Evolutionary conservation across 495 filamentous ascomycete genomes (phyloP).

Genomic region (Rostrohypoxylon terebratum): DNA sequence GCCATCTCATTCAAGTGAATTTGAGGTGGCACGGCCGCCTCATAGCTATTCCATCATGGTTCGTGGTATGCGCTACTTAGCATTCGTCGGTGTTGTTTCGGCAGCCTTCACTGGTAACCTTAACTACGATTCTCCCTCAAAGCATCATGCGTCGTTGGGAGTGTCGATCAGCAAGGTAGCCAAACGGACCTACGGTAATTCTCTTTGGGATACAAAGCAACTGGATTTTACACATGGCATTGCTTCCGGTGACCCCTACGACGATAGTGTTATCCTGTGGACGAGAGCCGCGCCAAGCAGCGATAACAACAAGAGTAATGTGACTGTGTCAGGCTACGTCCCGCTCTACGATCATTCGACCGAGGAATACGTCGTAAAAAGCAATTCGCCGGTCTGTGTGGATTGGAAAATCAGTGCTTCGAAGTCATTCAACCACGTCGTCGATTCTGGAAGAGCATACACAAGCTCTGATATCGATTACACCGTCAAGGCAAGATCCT

Average conservation of each 20-base stretch:
- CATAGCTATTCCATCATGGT: constrained; percentile 29
- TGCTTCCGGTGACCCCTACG: constrained; percentile 72
- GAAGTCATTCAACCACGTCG: constrained; percentile 52
- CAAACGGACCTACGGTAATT: constrained; percentile 48
- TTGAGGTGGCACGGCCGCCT: neutral
- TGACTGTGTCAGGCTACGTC: constrained; percentile 65
- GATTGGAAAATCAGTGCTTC: constrained; percentile 60
- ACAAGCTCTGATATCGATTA: constrained; percentile 75
- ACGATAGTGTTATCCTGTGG: constrained; percentile 73
- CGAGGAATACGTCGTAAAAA: constrained; percentile 61
- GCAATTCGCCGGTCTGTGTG: constrained; percentile 69
- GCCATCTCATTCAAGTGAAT: constrained; percentile 11
- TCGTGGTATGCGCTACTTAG: constrained; percentile 23
- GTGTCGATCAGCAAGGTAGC: constrained; percentile 63
- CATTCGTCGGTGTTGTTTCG: constrained; percentile 28
- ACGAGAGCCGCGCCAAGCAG: constrained; percentile 66
- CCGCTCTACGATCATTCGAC: constrained; percentile 68
- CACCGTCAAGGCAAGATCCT: constrained; percentile 66
- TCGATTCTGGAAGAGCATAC: constrained; percentile 64
- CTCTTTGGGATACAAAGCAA: constrained; percentile 56
- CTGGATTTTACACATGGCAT: constrained; percentile 72
- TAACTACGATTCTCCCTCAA: constrained; percentile 70
- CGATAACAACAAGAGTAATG: constrained; percentile 65
- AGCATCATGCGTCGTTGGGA: constrained; percentile 67
- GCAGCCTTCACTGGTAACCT: constrained; percentile 61